Percentiles rank a stretch among this genome's conserved stretches.
phyloP scores from a whole-genome alignment of 2,329 filamentous ascomycete species.

The Biscogniauxia sp. region DNA sequence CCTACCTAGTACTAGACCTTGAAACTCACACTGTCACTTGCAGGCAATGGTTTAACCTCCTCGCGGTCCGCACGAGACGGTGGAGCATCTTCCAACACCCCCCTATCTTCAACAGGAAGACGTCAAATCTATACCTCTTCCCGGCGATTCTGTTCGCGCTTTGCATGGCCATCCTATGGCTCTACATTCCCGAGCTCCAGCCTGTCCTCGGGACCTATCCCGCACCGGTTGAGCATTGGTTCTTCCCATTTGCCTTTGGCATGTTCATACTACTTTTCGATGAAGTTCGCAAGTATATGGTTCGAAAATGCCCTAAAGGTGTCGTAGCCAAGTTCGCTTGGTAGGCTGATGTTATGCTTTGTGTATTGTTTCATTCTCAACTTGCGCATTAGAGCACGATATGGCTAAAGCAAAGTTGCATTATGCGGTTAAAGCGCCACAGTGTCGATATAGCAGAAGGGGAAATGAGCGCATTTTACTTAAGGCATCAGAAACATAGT shows the following conservation, averaged over 20 bases:
- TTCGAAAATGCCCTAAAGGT: slow-evolving; percentile 58
- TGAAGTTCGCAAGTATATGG: slow-evolving; percentile 62
- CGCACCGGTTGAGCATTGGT: slow-evolving; percentile 73
- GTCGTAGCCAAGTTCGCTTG: slow-evolving; percentile 61
- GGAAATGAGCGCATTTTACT: too few species aligned
- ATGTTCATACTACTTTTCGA: slow-evolving; percentile 60
- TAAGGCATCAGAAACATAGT: too few species aligned
- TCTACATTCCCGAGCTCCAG: slow-evolving; percentile 67
- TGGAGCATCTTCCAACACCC: slow-evolving; percentile 71
- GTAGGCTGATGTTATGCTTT: slow-evolving; percentile 37
- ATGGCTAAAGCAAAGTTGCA: too few species aligned
- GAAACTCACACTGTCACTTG: not conserved
- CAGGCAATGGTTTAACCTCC: slow-evolving; percentile 71
- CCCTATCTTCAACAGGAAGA: slow-evolving; percentile 61
- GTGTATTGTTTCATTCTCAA: too few species aligned
- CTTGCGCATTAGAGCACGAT: too few species aligned
- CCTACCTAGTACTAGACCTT: too few species aligned
- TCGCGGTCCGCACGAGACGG: slow-evolving; percentile 64
- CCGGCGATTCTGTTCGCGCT: slow-evolving; percentile 69
- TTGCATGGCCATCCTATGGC: slow-evolving; percentile 66
- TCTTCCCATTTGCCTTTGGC: slow-evolving; percentile 72
- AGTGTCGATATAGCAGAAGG: too few species aligned
- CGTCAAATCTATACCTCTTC: slow-evolving; percentile 67
- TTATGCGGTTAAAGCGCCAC: too few species aligned
- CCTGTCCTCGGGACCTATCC: slow-evolving; percentile 55